Evolutionary conservation across 169 alveolate genomes (phyloP), one percentile per base, ranked within the genome.

Genomic region (Plasmodium coatneyi): DNA sequence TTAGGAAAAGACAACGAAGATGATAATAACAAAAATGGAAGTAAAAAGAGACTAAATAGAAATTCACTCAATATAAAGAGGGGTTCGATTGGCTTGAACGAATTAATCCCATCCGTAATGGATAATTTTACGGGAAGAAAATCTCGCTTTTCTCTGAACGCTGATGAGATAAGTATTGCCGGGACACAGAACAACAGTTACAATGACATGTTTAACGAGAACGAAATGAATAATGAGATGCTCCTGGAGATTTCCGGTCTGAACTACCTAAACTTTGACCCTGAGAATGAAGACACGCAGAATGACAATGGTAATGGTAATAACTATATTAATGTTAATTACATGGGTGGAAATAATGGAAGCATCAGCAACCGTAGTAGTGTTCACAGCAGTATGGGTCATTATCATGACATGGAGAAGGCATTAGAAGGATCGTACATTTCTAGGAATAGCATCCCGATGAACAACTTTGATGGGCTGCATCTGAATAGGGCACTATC

Each of bases 111-210:
- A 25, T 56, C 94, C 19, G 89, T 78, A 79, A 79, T 89, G 43
- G 89, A 89, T 28, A 87, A 89, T 78, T 89, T 89, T 66, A 34
- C 90, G 19, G 60, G 66, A 25, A 89, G 94, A 39, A 89, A 54
- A 43, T 89, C 94, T 16, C 87, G 94, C 9, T 89, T 89, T 78
- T 89, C 94, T 1, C 25, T 89, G 72, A 78, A 79, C 60, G 90
- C 94, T 32, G 94, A 89, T 79, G 94, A 89, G 71, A 89, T 89
- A 56, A 89, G 94, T 28, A 89, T 89, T 56, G 82, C 90, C 46
- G 94, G 94, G 34, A 79, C 89, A 10, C 66, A 89, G 72, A n/a
- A 79, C 28, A 79, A 78, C 52, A 72, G 36, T 43, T 79, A 80
- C 34, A 72, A 72, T 46, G 87, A 89, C 72, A 22, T 79, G 30